Evolutionary conservation across 2,329 filamentous ascomycete genomes (phyloP).

Genomic region (Aspergillus aculeatus): DNA sequence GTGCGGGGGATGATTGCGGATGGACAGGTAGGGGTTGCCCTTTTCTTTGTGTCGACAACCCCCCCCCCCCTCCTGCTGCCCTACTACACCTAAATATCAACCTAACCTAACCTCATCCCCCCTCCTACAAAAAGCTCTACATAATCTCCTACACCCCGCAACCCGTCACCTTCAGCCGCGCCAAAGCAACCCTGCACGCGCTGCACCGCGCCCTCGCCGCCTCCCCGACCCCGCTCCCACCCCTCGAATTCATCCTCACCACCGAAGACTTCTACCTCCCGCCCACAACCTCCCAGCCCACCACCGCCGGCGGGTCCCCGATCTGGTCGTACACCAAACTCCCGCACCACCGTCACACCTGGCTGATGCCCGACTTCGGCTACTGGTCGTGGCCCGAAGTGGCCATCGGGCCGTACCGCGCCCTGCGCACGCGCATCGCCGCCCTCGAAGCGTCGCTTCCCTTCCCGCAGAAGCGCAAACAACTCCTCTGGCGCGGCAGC

Average conservation of each 20-base stretch:
- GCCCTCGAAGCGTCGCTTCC: conserved; percentile 31
- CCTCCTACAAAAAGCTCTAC: conserved; percentile 29
- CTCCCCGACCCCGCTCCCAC: conserved; percentile 44
- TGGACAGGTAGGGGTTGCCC: conserved; percentile 33
- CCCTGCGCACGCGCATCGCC: conserved; percentile 40
- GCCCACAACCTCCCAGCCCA: too few relatives aligned
- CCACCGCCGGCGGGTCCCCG: conserved; percentile 14
- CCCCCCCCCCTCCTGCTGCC: too few relatives aligned
- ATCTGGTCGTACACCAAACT: conserved; percentile 48
- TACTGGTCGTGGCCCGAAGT: conserved; percentile 55
- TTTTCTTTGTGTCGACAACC: neutral
- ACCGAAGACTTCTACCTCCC: conserved; percentile 41
- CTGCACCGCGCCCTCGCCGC: conserved; percentile 50
- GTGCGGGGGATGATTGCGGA: conserved; percentile 37
- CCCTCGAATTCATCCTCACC: conserved; percentile 52
- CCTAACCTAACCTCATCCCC: too few relatives aligned
- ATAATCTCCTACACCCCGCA: conserved; percentile 36
- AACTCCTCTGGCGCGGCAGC: conserved; percentile 51
- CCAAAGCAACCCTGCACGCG: conserved; percentile 46
- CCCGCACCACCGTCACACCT: conserved; percentile 41
- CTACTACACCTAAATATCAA: too few relatives aligned
- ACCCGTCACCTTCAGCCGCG: conserved; percentile 37
- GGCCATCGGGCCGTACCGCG: conserved; percentile 45
- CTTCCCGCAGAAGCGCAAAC: conserved; percentile 43
- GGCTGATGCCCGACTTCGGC: conserved; percentile 56